phyloP scores from a whole-genome alignment of 2,329 filamentous ascomycete species.

The Pleoardoris graminearum region DNA sequence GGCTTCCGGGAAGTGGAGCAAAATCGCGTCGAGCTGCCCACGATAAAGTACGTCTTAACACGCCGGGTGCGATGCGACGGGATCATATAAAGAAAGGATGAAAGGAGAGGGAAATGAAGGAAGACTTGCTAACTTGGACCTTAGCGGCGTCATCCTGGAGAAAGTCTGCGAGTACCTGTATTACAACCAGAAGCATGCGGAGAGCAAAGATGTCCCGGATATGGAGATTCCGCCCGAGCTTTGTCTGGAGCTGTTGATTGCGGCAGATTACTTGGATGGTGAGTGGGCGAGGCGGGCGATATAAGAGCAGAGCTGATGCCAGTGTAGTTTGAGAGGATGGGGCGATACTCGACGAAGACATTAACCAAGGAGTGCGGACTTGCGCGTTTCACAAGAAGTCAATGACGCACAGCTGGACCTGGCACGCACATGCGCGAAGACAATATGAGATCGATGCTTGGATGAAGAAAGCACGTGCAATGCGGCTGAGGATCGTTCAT shows the following conservation, averaged over 20 bases:
- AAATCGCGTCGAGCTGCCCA: constrained; percentile 68
- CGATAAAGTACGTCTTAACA: constrained; percentile 65
- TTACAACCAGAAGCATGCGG: constrained; percentile 75
- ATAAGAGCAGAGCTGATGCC: background rate
- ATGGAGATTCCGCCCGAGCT: constrained; percentile 80
- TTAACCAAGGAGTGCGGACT: no score
- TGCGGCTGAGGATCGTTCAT: no score
- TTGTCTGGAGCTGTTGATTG: constrained; percentile 75
- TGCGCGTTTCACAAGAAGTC: no score
- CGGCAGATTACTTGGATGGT: constrained; percentile 70
- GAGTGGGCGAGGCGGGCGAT: background rate
- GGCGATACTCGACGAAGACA: background rate
- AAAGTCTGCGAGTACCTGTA: constrained; percentile 84
- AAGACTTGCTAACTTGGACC: background rate
- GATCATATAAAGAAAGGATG: background rate
- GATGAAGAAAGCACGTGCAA: no score
- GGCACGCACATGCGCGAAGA: no score
- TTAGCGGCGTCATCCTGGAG: constrained; percentile 72
- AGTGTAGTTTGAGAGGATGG: background rate
- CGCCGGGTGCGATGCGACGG: background rate
- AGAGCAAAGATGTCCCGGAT: constrained; percentile 73
- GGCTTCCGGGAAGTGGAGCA: constrained; percentile 67
- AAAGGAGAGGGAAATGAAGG: background rate
- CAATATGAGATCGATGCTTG: no score
- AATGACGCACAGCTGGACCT: no score